phyloP scores from a whole-genome alignment of 164 flowering plant species.

The Vitis vinifera region DNA sequence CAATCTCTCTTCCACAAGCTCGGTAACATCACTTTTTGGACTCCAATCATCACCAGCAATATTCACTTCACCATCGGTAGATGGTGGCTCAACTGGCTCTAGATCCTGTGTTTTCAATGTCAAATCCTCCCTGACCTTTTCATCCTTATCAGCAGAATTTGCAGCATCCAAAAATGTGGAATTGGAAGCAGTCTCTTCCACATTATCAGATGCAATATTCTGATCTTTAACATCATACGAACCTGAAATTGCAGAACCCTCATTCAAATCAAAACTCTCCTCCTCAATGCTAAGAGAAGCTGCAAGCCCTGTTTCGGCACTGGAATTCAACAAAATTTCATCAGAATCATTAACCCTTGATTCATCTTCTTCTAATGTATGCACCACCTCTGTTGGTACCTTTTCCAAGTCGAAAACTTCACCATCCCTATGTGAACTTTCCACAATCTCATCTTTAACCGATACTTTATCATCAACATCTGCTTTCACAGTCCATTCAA shows the following conservation, averaged over 20 bases:
- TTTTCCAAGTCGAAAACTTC: background rate
- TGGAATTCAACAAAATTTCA: background rate
- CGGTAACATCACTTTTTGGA: conserved; percentile 42
- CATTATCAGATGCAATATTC: background rate
- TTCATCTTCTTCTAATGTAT: background rate
- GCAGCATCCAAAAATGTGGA: background rate
- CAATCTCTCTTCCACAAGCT: conserved; percentile 52
- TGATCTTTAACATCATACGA: conserved; percentile 3
- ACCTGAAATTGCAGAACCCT: conserved; percentile 2
- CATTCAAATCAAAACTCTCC: conserved; percentile 5
- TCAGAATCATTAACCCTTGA: background rate
- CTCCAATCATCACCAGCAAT: conserved; percentile 26
- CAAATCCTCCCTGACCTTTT: conserved; percentile 11
- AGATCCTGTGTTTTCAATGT: conserved; percentile 6
- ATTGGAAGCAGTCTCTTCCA: conserved; percentile 7
- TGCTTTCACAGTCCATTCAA: background rate
- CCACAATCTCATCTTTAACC: background rate
- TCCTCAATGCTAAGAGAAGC: background rate
- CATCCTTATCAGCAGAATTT: conserved; percentile 12
- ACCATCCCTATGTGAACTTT: background rate
- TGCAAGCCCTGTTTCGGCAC: background rate
- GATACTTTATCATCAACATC: background rate
- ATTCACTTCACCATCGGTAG: conserved; percentile 26
- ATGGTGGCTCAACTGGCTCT: conserved; percentile 4
- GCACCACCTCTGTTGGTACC: background rate